Conservation (phyloP, 1,139 yeast species). For the Scheffersomyces segobiensis region DNA sequence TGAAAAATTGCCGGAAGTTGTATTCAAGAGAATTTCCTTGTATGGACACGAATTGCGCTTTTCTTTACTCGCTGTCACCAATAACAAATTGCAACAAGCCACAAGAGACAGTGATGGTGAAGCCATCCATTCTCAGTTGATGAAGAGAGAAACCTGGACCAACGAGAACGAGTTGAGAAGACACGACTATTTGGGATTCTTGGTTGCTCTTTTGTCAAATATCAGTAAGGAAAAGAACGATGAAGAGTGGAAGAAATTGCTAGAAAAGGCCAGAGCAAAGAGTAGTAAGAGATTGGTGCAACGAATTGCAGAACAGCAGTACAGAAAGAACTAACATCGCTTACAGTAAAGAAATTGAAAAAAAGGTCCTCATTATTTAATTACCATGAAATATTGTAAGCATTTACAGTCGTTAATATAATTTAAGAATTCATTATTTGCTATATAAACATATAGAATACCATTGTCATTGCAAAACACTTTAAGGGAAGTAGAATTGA, state of each 20-base stretch:
- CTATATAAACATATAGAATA: too few relatives aligned
- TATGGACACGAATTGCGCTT: constrained; percentile 57
- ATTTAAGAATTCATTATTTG: too few relatives aligned
- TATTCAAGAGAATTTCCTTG: constrained; percentile 46
- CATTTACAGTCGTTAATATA: too few relatives aligned
- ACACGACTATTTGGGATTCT: constrained; percentile 57
- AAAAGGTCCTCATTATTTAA: too few relatives aligned
- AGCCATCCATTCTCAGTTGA: constrained; percentile 26
- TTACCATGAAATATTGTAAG: too few relatives aligned
- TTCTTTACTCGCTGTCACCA: constrained; percentile 58
- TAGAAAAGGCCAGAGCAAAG: constrained; percentile 31
- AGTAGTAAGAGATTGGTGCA: constrained; percentile 14
- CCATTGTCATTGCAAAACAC: too few relatives aligned
- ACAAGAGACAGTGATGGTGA: constrained; percentile 38
- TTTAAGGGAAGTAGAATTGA: too few relatives aligned
- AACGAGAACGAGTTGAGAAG: constrained; percentile 49
- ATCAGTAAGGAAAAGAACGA: constrained; percentile 37
- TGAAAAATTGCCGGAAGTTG: constrained; percentile 41
- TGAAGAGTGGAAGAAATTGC: constrained; percentile 45
- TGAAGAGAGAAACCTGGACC: constrained; percentile 40
- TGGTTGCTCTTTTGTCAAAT: constrained; percentile 47
- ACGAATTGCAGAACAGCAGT: constrained; percentile 4
- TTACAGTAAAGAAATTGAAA: background rate
- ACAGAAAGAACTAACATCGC: background rate
- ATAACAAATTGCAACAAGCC: constrained; percentile 46